Conservation (phyloP, 352 stramenopile genomes). For the Pythium folliculosum region DNA sequence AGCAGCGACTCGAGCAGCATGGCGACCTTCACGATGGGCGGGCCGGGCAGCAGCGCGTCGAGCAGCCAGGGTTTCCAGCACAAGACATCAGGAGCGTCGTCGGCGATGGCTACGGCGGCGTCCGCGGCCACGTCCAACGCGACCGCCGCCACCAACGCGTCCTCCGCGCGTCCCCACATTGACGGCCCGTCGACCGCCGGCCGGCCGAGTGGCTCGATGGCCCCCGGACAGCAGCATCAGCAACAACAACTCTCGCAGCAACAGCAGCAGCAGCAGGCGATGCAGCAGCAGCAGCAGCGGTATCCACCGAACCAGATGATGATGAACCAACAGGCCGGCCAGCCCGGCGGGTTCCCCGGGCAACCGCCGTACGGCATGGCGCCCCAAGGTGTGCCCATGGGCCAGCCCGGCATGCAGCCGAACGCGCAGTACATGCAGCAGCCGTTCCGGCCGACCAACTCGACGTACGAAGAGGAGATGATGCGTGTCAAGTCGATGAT, state of each 20-base stretch:
- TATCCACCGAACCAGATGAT: slow-evolving; percentile 75
- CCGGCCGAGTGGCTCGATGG: slow-evolving; percentile 18
- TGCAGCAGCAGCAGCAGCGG: slow-evolving; percentile 49
- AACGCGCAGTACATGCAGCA: slow-evolving; percentile 70
- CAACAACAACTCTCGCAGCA: no score
- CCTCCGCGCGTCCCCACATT: slow-evolving; percentile 72
- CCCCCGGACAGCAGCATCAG: slow-evolving; percentile 10
- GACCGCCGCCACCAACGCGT: slow-evolving; percentile 43
- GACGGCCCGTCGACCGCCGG: slow-evolving; percentile 36
- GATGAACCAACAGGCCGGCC: slow-evolving; percentile 48
- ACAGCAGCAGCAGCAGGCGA: slow-evolving; percentile 43
- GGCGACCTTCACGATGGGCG: slow-evolving; percentile 25
- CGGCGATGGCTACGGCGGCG: slow-evolving; percentile 32
- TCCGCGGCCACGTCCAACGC: slow-evolving; percentile 8
- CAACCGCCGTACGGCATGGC: slow-evolving; percentile 66
- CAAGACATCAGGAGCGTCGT: slow-evolving; percentile 29
- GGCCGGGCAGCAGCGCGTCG: slow-evolving; percentile 3
- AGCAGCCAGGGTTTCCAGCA: slow-evolving; percentile 24
- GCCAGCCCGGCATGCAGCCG: slow-evolving; percentile 33
- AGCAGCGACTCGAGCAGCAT: slow-evolving; percentile 15
- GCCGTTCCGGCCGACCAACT: slow-evolving; percentile 59
- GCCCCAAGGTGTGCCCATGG: slow-evolving; percentile 28
- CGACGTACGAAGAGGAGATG: slow-evolving; percentile 86
- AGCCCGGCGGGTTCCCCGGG: slow-evolving; percentile 37
- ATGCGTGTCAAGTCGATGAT: slow-evolving; percentile 88